phyloP scores from a whole-genome alignment of 2,329 filamentous ascomycete species.

The Diaporthe velutina region DNA sequence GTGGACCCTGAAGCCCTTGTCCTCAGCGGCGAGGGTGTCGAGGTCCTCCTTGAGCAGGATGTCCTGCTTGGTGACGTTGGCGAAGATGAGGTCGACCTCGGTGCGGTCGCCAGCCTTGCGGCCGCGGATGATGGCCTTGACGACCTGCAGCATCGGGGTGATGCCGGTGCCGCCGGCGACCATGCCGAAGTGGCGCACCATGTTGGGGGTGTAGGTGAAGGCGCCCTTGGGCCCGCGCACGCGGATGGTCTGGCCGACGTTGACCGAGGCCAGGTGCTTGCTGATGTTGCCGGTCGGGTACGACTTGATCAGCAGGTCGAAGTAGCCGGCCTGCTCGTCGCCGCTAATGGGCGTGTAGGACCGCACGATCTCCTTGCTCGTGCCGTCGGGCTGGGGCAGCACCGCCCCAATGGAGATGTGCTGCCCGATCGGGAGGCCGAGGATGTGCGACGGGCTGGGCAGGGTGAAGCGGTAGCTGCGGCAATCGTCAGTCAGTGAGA shows the following conservation, averaged over 20 bases:
- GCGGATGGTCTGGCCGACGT: conserved; percentile 88
- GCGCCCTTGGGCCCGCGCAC: conserved; percentile 96
- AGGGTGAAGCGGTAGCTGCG: conserved; percentile 91
- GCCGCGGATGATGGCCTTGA: conserved; percentile 89
- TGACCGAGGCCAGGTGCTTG: conserved; percentile 87
- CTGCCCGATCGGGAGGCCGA: conserved; percentile 97
- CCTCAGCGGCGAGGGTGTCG: conserved; percentile 81
- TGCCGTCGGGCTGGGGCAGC: conserved; percentile 75
- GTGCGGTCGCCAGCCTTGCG: conserved; percentile 85
- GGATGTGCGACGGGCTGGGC: conserved; percentile 81
- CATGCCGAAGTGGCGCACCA: conserved; percentile 98
- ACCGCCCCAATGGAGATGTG: conserved; percentile 95
- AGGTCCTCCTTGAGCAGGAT: conserved; percentile 95
- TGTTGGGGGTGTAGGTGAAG: conserved; percentile 97
- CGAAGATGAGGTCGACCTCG: conserved; percentile 94
- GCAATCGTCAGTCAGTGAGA: not conserved
- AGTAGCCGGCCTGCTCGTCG: conserved; percentile 89
- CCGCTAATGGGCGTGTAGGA: conserved; percentile 94
- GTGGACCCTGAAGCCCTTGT: conserved; percentile 86
- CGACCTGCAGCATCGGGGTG: conserved; percentile 97
- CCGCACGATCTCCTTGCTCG: conserved; percentile 85
- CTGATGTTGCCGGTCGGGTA: conserved; percentile 99
- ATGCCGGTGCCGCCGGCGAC: conserved; percentile 97
- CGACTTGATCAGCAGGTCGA: conserved; percentile 97
- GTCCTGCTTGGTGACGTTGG: conserved; percentile 93